phyloP scores from a whole-genome alignment of 176 grass and related monocot species.

The Pontederia crassipes region DNA sequence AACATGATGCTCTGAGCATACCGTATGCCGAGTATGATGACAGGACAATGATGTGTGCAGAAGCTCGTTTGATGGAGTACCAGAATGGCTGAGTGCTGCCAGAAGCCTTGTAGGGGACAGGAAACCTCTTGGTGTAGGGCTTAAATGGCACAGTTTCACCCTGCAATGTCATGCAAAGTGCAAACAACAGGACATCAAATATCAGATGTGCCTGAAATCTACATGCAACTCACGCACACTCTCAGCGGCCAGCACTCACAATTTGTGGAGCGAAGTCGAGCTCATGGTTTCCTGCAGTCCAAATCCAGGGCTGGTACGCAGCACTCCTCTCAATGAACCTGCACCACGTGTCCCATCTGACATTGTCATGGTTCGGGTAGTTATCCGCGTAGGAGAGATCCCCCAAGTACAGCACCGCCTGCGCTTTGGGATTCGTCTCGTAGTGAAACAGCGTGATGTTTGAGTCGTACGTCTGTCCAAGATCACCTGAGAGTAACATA shows the following conservation, averaged over 20 bases:
- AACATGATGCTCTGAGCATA: constrained; percentile 7
- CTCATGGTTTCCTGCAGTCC: constrained; percentile 91
- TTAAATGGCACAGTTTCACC: constrained; percentile 49
- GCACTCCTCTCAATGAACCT: constrained; percentile 77
- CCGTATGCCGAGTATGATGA: constrained; percentile 84
- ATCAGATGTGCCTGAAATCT: too few species aligned
- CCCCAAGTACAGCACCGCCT: constrained; percentile 61
- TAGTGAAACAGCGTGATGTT: constrained; percentile 75
- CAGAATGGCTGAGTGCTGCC: constrained; percentile 65
- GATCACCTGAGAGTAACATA: constrained; percentile 47
- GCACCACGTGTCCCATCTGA: constrained; percentile 92
- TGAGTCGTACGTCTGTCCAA: constrained; percentile 78
- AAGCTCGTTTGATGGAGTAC: constrained; percentile 87
- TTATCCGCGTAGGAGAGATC: constrained; percentile 87
- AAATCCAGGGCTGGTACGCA: constrained; percentile 96
- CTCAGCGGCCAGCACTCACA: constrained; percentile 26
- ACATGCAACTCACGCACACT: not conserved
- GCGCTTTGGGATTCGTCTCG: constrained; percentile 43
- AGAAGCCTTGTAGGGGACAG: constrained; percentile 61
- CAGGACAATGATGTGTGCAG: constrained; percentile 71
- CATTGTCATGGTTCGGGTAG: constrained; percentile 68
- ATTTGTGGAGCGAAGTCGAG: constrained; percentile 73
- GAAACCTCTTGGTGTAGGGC: constrained; percentile 48
- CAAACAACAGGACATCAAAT: too few species aligned
- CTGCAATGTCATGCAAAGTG: constrained; percentile 5